These are phyloP conservation scores for Carnegiea gigantea DNA, from an alignment of 179 eudicot species.

Conservation along the genomic window DNA sequence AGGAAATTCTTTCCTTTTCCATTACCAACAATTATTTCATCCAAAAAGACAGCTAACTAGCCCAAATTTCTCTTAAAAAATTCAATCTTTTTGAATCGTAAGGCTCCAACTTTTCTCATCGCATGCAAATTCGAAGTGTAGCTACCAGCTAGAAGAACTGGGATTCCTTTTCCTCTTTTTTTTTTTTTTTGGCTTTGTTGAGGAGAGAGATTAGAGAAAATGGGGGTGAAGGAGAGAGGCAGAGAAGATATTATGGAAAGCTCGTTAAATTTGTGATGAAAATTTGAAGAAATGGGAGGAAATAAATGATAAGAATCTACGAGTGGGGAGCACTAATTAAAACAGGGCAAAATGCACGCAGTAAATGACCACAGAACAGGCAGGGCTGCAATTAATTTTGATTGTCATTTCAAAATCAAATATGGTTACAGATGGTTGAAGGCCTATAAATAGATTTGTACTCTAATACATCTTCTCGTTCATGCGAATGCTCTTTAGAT, in stretches of 20 bases:
- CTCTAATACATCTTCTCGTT: too few species aligned
- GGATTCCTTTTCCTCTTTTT: not conserved
- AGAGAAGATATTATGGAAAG: conserved; percentile 1
- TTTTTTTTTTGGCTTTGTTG: not conserved
- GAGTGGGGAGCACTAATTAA: not conserved
- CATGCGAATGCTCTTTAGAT: too few species aligned
- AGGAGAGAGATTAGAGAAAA: not conserved
- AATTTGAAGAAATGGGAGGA: conserved; percentile 8
- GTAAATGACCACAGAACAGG: not conserved
- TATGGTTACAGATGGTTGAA: too few species aligned
- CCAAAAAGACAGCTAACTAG: conserved; percentile 18
- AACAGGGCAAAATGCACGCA: conserved; percentile 8
- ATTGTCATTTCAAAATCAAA: not conserved
- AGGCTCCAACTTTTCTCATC: not conserved
- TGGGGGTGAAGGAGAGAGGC: not conserved
- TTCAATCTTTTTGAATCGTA: not conserved
- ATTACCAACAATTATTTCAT: conserved; percentile 20
- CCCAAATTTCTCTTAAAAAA: not conserved
- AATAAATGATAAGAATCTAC: conserved; percentile 2
- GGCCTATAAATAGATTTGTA: too few species aligned
- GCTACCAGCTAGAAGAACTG: not conserved
- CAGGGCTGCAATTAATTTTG: not conserved
- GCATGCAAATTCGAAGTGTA: conserved; percentile 2
- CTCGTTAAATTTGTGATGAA: not conserved
- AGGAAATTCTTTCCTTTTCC: conserved; percentile 9